Evolutionary conservation across 345 rosid genomes (phyloP).

Genomic region (Sisymbrium irio): DNA sequence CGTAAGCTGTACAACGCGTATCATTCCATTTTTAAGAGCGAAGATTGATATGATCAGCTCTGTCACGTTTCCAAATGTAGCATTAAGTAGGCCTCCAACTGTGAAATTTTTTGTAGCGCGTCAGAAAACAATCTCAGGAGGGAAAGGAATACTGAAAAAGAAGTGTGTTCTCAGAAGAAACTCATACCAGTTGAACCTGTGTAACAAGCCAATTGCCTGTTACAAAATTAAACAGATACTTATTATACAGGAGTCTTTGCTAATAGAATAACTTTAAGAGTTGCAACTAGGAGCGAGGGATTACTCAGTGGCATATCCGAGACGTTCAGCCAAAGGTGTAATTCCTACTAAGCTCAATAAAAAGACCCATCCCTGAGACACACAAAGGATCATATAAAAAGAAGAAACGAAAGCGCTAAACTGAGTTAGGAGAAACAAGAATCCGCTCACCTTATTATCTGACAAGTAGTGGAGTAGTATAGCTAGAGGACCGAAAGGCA

Average conservation of each 20-base stretch:
- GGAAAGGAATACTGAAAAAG: not conserved
- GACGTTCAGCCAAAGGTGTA: slow-evolving; percentile 92
- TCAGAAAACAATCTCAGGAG: not conserved
- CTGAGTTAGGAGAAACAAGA: not conserved
- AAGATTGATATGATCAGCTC: slow-evolving; percentile 87
- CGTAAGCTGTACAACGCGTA: slow-evolving; percentile 87
- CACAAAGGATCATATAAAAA: slow-evolving; percentile 7
- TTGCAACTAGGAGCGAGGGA: slow-evolving; percentile 14
- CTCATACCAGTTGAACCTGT: slow-evolving; percentile 84
- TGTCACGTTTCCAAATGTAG: slow-evolving; percentile 95
- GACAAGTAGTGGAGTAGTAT: slow-evolving; percentile 55
- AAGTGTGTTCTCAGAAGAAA: not conserved
- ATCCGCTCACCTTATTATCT: slow-evolving; percentile 54
- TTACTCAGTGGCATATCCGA: slow-evolving; percentile 98
- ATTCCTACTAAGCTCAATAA: slow-evolving; percentile 79
- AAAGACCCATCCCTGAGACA: slow-evolving; percentile 85
- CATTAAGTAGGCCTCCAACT: slow-evolving; percentile 94
- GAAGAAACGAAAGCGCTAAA: not conserved
- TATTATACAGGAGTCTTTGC: not conserved
- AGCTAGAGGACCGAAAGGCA: slow-evolving; percentile 88
- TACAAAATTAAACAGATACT: not conserved
- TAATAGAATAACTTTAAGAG: not conserved
- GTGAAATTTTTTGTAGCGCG: not conserved
- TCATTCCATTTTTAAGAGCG: slow-evolving; percentile 74
- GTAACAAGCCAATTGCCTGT: slow-evolving; percentile 84